Conservation (phyloP, 116 monocot genomes). For the Zostera marina region DNA sequence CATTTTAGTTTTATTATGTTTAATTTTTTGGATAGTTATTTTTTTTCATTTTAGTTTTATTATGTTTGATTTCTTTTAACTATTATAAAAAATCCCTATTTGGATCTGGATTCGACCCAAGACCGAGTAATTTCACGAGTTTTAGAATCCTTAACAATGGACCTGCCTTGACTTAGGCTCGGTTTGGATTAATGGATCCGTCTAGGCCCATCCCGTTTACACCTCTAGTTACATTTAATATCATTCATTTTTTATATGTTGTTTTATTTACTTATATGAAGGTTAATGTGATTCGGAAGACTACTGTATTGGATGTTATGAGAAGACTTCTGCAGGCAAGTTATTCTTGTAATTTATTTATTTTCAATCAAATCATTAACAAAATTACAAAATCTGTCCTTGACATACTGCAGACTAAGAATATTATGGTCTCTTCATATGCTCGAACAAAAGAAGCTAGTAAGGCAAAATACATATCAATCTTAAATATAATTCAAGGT, state of each 20-base stretch:
- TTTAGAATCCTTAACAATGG: too few species aligned
- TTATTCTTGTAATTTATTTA: not conserved
- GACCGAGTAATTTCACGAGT: too few species aligned
- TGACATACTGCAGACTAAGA: conserved; percentile 64
- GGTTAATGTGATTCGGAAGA: conserved; percentile 96
- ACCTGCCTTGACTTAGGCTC: too few species aligned
- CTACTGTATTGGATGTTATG: conserved; percentile 98
- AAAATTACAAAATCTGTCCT: not conserved
- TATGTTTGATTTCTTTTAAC: too few species aligned
- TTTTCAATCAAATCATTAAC: not conserved
- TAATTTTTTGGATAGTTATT: too few species aligned
- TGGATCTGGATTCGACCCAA: too few species aligned
- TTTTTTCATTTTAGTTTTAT: too few species aligned
- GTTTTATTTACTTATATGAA: conserved; percentile 6
- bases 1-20: too few species aligned
- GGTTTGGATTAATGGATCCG: too few species aligned
- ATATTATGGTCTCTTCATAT: conserved; percentile 99
- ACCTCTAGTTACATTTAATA: too few species aligned
- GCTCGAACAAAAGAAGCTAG: conserved; percentile 98
- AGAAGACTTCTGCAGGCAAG: conserved; percentile 81
- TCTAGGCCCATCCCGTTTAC: too few species aligned
- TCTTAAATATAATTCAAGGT: conserved; percentile 97
- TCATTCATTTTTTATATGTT: not conserved
- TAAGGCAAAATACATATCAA: conserved; percentile 97
- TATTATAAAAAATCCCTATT: too few species aligned